These are phyloP conservation scores for Leucosporidium yakuticum DNA, from an alignment of 768 basidiomycete species.

Conservation along the genomic window DNA sequence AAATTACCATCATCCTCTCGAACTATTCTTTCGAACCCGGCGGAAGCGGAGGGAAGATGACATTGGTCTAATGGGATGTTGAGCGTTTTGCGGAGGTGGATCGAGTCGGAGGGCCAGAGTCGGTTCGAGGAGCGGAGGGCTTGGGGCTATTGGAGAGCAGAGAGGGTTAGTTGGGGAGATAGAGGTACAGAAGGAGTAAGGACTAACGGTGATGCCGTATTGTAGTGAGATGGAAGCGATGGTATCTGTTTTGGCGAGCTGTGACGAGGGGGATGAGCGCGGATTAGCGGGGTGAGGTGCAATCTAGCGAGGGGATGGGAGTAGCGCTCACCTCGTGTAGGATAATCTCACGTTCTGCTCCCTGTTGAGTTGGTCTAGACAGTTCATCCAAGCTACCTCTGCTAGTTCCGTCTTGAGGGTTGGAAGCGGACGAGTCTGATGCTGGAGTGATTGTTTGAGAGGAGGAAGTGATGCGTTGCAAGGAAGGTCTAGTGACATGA, in stretches of 20 bases:
- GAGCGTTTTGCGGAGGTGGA: conserved; percentile 75
- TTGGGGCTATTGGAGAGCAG: conserved; percentile 45
- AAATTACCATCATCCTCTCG: conserved; percentile 26
- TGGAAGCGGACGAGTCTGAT: too few relatives aligned
- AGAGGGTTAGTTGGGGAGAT: not conserved
- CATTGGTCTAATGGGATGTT: conserved; percentile 59
- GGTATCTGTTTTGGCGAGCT: conserved; percentile 69
- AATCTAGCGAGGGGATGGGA: not conserved
- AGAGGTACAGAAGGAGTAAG: not conserved
- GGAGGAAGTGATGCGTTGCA: not conserved
- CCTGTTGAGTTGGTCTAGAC: not conserved
- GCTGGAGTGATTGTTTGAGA: not conserved
- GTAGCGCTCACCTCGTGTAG: conserved; percentile 41
- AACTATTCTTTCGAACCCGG: conserved; percentile 19
- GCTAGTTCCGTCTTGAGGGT: not conserved
- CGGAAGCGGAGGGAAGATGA: conserved; percentile 32
- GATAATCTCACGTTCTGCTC: conserved; percentile 41
- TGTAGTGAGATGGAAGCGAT: conserved; percentile 79
- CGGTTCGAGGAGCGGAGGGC: conserved; percentile 82
- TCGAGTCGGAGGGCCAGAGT: conserved; percentile 85
- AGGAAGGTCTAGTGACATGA: conserved; percentile 16
- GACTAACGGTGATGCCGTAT: conserved; percentile 69
- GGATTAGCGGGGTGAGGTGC: not conserved
- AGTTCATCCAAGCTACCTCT: conserved; percentile 30
- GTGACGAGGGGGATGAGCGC: not conserved